These are phyloP conservation scores for Liquidambar formosana DNA, from an alignment of 164 flowering plant species.

Conservation along the genomic window DNA sequence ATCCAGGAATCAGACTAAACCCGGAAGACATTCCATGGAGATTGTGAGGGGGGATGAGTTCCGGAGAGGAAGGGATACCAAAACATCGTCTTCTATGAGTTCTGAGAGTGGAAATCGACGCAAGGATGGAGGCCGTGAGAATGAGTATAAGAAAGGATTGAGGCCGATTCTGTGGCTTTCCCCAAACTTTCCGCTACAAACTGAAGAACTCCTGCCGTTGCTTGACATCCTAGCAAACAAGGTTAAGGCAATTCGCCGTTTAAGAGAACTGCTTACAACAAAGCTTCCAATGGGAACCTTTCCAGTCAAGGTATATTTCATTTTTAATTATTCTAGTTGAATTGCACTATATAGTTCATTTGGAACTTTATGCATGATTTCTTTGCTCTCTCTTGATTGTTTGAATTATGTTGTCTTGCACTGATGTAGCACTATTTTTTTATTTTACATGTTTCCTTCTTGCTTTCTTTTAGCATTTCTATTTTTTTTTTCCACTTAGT, in stretches of 20 bases:
- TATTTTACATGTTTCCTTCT: too few relatives aligned
- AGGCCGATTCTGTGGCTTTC: conserved; percentile 96
- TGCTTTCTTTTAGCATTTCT: too few relatives aligned
- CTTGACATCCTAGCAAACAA: conserved; percentile 97
- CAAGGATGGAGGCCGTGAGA: conserved; percentile 69
- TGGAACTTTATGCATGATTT: too few relatives aligned
- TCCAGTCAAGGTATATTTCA: conserved; percentile 79
- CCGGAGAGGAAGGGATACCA: conserved; percentile 49
- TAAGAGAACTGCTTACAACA: conserved; percentile 90
- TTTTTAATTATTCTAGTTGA: neutral
- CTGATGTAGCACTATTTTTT: too few relatives aligned
- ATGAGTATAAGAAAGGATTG: conserved; percentile 91
- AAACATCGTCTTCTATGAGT: conserved; percentile 37
- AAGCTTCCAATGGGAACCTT: conserved; percentile 93
- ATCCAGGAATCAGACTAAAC: conserved; percentile 44
- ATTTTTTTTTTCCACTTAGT: too few relatives aligned
- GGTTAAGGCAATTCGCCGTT: conserved; percentile 97
- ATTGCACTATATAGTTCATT: neutral
- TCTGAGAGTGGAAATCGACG: conserved; percentile 48
- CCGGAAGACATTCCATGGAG: conserved; percentile 82
- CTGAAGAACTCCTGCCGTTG: conserved; percentile 91
- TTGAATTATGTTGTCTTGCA: neutral
- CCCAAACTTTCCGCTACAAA: conserved; percentile 74
- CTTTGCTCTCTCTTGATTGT: neutral
- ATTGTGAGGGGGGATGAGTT: conserved; percentile 54